Conservation (phyloP, 441 rosid species). For the Erysimum cheiri region DNA sequence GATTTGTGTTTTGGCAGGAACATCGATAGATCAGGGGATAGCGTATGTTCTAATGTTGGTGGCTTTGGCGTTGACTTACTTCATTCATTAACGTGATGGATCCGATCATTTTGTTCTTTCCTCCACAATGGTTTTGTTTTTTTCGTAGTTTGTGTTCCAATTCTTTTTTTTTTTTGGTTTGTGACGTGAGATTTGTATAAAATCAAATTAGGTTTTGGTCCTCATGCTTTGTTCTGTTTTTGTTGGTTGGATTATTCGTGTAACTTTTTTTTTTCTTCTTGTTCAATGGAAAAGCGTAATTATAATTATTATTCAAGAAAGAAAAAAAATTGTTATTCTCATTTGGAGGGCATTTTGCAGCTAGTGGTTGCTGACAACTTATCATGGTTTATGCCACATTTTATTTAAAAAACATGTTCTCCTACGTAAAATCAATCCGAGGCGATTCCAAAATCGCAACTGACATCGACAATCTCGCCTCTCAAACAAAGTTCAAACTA, state of each 20-base stretch:
- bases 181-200: constrained; percentile 39
- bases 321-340: neutral
- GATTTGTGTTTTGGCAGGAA: constrained; percentile 51
- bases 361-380: neutral
- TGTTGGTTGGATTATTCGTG: constrained; percentile 26
- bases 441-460: neutral
- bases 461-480: neutral
- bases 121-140: constrained; percentile 9
- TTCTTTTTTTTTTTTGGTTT: neutral
- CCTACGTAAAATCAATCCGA: neutral
- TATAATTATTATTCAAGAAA: neutral
- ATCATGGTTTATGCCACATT: neutral
- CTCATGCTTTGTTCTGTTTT: constrained; percentile 29
- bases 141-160: constrained; percentile 27
- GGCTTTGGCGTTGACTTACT: constrained; percentile 70
- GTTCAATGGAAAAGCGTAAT: constrained; percentile 1
- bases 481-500: neutral
- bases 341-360: neutral
- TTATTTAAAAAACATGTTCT: neutral
- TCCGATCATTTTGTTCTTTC: constrained; percentile 23
- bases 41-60: constrained; percentile 72
- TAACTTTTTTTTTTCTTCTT: constrained; percentile 1
- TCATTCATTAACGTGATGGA: constrained; percentile 51
- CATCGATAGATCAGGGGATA: constrained; percentile 73
- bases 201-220: constrained; percentile 22